Evolutionary conservation across 2,329 filamentous ascomycete species (phyloP).

Genomic region (Stachybotrys chlorohalonatus): DNA sequence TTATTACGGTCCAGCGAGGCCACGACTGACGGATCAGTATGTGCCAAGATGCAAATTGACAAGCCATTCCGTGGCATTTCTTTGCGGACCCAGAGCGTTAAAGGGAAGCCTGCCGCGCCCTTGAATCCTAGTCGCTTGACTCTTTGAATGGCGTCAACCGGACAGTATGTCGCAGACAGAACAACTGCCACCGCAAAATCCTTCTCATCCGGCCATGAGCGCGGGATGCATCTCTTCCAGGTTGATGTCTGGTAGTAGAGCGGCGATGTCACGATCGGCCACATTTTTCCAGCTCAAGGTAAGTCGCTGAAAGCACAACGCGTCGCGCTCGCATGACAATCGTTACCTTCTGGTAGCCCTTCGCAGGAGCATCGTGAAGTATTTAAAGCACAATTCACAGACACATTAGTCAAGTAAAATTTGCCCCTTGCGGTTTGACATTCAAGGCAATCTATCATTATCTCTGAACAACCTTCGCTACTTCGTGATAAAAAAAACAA

Average conservation of each 20-base stretch:
- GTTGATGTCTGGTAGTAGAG: slow-evolving; percentile 59
- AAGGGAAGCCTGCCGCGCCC: slow-evolving; percentile 7
- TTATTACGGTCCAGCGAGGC: background rate
- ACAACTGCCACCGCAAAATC: slow-evolving; percentile 59
- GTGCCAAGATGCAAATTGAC: slow-evolving; percentile 6
- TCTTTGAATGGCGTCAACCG: slow-evolving; percentile 7
- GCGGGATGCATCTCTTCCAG: slow-evolving; percentile 56
- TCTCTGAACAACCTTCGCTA: no score
- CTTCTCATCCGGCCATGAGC: slow-evolving; percentile 53
- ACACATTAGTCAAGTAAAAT: no score
- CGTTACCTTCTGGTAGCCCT: slow-evolving; percentile 20
- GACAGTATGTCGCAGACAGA: slow-evolving; percentile 51
- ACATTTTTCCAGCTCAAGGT: slow-evolving; percentile 45
- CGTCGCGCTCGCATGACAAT: slow-evolving; percentile 45
- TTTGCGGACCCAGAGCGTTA: slow-evolving; percentile 7
- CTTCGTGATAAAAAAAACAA: no score
- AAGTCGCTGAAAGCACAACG: slow-evolving; percentile 56
- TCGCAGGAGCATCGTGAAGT: slow-evolving; percentile 38
- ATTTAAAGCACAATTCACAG: no score
- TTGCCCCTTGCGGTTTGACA: no score
- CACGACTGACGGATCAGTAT: background rate
- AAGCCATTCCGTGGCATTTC: slow-evolving; percentile 5
- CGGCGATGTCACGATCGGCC: slow-evolving; percentile 50
- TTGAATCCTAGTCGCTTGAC: slow-evolving; percentile 8
- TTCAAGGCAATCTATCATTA: no score